Percentiles rank a stretch among this genome's conserved stretches.
phyloP scores from a whole-genome alignment of 139 green algal species.

The Gonium pectorale region DNA sequence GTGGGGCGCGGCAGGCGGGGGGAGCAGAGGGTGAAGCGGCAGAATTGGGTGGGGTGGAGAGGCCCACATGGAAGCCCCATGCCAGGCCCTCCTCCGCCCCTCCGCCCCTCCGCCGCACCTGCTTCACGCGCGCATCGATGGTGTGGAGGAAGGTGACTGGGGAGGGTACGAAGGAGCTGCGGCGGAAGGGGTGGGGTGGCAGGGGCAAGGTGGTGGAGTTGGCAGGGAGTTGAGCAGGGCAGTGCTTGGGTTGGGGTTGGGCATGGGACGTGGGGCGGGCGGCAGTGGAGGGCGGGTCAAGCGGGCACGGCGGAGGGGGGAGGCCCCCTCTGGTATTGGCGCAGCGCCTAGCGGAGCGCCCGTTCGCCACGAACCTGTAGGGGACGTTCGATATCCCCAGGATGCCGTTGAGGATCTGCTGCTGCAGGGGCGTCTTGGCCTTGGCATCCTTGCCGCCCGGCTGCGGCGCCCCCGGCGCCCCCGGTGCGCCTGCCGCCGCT shows the following conservation, averaged over 20 bases:
- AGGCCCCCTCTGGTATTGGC: too few relatives aligned
- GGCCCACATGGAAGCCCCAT: too few relatives aligned
- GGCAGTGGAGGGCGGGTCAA: not conserved
- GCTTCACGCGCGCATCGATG: constrained; percentile 74
- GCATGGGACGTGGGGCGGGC: not conserved
- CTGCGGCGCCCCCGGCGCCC: not conserved
- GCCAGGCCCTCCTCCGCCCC: too few relatives aligned
- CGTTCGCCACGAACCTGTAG: constrained; percentile 69
- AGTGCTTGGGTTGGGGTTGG: not conserved
- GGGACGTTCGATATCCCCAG: constrained; percentile 73
- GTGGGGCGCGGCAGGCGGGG: too few relatives aligned
- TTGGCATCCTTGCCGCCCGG: constrained; percentile 8
- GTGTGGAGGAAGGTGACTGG: constrained; percentile 71
- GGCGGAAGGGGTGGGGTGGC: too few relatives aligned
- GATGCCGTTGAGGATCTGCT: constrained; percentile 71
- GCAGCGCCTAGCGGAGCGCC: too few relatives aligned
- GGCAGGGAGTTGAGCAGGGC: too few relatives aligned
- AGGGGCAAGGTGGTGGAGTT: too few relatives aligned
- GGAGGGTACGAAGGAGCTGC: constrained; percentile 77
- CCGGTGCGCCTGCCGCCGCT: not conserved
- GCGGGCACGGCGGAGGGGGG: too few relatives aligned
- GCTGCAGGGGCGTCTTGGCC: constrained; percentile 68
- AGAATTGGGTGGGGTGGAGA: too few relatives aligned
- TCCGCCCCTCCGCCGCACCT: too few relatives aligned
- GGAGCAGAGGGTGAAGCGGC: too few relatives aligned